Conservation (phyloP, 2,329 filamentous ascomycete genomes). For the Sordariomycetes sp. region DNA sequence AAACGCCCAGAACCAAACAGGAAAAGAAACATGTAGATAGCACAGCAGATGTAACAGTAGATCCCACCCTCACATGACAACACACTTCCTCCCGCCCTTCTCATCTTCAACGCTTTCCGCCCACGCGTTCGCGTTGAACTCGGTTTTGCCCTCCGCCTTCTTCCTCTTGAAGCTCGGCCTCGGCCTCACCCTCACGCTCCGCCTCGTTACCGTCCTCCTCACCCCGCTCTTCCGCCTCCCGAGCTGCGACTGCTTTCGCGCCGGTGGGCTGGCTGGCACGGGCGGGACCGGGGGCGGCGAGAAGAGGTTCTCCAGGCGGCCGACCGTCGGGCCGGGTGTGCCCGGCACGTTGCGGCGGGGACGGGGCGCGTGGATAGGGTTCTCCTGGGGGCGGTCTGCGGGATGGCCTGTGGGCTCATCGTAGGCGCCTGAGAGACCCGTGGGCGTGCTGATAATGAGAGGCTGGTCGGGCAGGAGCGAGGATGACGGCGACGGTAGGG, state of each 20-base stretch:
- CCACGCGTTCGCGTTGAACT: slow-evolving; percentile 23
- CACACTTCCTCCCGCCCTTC: slow-evolving; percentile 33
- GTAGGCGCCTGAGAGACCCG: slow-evolving; percentile 41
- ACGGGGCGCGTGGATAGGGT: slow-evolving; percentile 41
- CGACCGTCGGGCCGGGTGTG: slow-evolving; percentile 32
- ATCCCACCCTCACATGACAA: slow-evolving; percentile 34
- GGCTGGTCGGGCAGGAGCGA: slow-evolving; percentile 33
- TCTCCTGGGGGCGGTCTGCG: slow-evolving; percentile 23
- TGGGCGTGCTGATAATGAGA: slow-evolving; percentile 50
- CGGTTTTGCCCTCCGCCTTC: slow-evolving; percentile 22
- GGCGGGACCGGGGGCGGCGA: background rate
- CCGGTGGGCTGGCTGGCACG: background rate
- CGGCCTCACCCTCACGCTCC: slow-evolving; percentile 19
- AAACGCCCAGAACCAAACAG: background rate
- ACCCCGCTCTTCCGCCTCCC: background rate
- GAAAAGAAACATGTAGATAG: background rate
- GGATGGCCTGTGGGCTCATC: slow-evolving; percentile 25
- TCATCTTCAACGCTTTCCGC: background rate
- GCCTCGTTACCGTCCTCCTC: background rate
- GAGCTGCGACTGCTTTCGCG: background rate
- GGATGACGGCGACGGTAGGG: background rate
- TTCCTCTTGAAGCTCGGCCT: slow-evolving; percentile 16
- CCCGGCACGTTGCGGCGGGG: slow-evolving; percentile 26
- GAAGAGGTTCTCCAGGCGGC: slow-evolving; percentile 41
- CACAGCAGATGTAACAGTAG: background rate